phyloP scores from a whole-genome alignment of 495 filamentous ascomycete species.

The Evernia prunastri region DNA sequence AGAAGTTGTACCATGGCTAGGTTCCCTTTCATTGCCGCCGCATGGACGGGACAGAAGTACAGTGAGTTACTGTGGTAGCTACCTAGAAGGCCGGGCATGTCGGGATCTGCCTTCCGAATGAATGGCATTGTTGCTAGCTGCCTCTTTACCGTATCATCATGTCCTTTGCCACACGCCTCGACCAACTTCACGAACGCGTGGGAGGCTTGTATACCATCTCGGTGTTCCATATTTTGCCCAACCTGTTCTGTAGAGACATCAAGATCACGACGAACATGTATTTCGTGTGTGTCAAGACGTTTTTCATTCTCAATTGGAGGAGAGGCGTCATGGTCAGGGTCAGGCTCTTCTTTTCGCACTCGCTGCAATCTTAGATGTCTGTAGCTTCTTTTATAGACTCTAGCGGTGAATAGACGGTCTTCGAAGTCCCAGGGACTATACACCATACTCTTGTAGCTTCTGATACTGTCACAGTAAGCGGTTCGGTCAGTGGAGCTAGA shows the following conservation, averaged over 20 bases:
- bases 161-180: background rate
- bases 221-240: no score
- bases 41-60: background rate
- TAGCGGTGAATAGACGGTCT: slow-evolving; percentile 12
- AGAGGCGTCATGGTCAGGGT: no score
- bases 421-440: slow-evolving; percentile 11
- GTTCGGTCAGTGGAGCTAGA: background rate
- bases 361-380: background rate
- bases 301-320: no score
- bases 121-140: background rate
- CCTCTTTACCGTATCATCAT: background rate
- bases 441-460: background rate
- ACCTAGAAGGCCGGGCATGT: background rate
- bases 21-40: background rate
- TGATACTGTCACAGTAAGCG: background rate
- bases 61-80: background rate
- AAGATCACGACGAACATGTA: no score
- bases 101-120: no score
- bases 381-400: slow-evolving; percentile 11
- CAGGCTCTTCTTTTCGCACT: background rate
- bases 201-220: no score
- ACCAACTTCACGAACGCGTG: background rate
- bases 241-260: no score
- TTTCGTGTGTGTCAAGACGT: no score
- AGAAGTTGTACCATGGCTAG: background rate